A percentile compares a stretch with the other conserved stretches of the same genome.
Evolutionary conservation across 2,329 filamentous ascomycete species (phyloP).

Genomic region (Fusarium sp.): DNA sequence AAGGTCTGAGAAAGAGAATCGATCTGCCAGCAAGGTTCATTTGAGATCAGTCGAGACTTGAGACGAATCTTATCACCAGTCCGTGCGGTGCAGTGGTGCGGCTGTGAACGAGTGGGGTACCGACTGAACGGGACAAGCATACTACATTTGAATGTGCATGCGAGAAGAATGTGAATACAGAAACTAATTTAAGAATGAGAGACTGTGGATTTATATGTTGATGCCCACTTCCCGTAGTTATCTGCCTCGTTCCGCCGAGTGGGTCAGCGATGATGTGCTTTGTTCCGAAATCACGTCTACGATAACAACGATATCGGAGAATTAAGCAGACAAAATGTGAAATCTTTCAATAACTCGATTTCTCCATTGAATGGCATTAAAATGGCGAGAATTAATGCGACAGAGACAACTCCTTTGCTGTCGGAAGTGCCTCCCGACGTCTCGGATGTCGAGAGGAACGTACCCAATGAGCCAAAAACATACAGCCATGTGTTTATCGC

Average conservation of each 20-base stretch:
- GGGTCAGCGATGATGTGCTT: conserved; percentile 5
- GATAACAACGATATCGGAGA: background rate
- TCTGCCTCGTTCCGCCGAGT: background rate
- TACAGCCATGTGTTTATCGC: background rate
- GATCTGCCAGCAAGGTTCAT: background rate
- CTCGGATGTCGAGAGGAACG: background rate
- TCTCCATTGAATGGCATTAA: rapidly evolving
- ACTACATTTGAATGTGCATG: no score
- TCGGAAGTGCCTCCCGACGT: background rate
- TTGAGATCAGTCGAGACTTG: no score
- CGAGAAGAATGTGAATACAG: no score
- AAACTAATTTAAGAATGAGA: no score
- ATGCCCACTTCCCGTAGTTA: background rate
- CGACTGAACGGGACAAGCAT: no score
- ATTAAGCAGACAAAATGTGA: background rate
- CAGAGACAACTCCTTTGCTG: background rate
- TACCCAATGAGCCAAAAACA: background rate
- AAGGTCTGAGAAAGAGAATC: background rate
- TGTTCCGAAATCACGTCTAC: background rate
- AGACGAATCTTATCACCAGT: no score
- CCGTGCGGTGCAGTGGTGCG: no score
- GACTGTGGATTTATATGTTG: background rate
- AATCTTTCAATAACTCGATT: no score
- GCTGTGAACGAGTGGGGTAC: no score
- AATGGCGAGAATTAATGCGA: background rate